Percentiles rank a stretch among this genome's conserved stretches.
phyloP scores from a whole-genome alignment of 306 rosid species.

The Ammopiptanthus mongolicus region DNA sequence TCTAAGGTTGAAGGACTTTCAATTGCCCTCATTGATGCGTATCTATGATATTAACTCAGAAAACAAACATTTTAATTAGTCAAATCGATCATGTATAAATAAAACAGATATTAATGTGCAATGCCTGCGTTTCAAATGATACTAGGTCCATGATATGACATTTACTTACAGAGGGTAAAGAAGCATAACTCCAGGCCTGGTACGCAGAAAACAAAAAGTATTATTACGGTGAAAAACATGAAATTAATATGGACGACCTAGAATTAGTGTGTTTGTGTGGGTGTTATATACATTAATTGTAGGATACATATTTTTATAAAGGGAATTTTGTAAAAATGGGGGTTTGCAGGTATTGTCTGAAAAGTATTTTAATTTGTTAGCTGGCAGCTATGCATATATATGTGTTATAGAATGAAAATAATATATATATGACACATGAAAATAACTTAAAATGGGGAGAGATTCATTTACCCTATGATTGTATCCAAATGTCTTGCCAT shows the following conservation, averaged over 20 bases:
- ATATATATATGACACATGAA: background rate
- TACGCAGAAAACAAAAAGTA: background rate
- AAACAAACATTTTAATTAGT: background rate
- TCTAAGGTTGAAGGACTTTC: conserved; percentile 87
- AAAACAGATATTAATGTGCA: background rate
- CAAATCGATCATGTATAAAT: background rate
- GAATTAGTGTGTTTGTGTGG: background rate
- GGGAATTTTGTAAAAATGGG: background rate
- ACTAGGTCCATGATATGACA: background rate
- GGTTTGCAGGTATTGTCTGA: background rate
- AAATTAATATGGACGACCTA: background rate
- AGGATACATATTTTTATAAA: background rate
- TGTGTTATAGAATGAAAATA: background rate
- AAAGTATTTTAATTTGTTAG: background rate
- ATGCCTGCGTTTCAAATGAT: background rate
- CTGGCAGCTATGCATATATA: background rate
- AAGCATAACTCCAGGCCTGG: conserved; percentile 91
- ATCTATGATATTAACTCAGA: conserved; percentile 36
- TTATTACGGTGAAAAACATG: background rate
- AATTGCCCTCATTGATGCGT: conserved; percentile 81
- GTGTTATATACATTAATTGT: background rate
- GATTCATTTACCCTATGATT: conserved; percentile 51
- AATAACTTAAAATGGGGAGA: background rate
- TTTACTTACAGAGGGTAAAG: conserved; percentile 82
- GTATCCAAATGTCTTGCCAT: conserved; percentile 70